Evolutionary conservation across 163 green algal species (phyloP), one percentile per base, ranked within the genome.

Genomic region (Scenedesmus sp.): DNA sequence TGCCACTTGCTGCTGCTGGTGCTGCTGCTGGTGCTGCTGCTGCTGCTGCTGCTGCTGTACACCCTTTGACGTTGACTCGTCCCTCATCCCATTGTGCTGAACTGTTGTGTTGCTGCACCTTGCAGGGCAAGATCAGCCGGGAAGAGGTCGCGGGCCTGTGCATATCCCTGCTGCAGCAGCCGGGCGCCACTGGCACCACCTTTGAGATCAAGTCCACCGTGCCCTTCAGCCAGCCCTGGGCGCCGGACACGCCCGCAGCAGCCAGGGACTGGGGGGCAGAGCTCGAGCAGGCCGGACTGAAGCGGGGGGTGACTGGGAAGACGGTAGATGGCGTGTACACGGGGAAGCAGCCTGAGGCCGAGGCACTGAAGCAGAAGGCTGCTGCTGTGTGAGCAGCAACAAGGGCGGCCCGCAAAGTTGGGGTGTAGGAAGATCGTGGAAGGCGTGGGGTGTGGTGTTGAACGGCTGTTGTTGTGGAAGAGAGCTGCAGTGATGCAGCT

Each of bases 171-270:
- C 94, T 99, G 61, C 49, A 92, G 22, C 84, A 91, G 53, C 93
- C 94, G 1, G 86, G 88, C 0, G 94, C 93, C 7, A 43, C 80
- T 0, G 89, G 89, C 24, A 59, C 26, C 18, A 99, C 97, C 0
- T 99, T 99, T 94, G 97, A 99, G 93, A 91, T 99, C 44, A 95
- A 95, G 59, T 96, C 94, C 37, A 98, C 96, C 0, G 90, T 99
- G 43, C 97, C 97, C 37, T 99, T 99, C 94, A 95, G 91, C 40
- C 91, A 97, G 92, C 95, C 97, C 2, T 99, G 95, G 91, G 93
- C 89, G 3, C 88, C 59, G 13, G 56, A 88, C 20, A 88, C 82
- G 70, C 76, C 90, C 35, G 49, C 44, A 15, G n/a, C 18, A n/a
- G 40, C 80, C 53, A 12, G 86, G 4, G 82, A 91, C 37, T 93